Evolutionary conservation across 768 basidiomycete genomes (phyloP).

Genomic region (Leccinum rimulosum): DNA sequence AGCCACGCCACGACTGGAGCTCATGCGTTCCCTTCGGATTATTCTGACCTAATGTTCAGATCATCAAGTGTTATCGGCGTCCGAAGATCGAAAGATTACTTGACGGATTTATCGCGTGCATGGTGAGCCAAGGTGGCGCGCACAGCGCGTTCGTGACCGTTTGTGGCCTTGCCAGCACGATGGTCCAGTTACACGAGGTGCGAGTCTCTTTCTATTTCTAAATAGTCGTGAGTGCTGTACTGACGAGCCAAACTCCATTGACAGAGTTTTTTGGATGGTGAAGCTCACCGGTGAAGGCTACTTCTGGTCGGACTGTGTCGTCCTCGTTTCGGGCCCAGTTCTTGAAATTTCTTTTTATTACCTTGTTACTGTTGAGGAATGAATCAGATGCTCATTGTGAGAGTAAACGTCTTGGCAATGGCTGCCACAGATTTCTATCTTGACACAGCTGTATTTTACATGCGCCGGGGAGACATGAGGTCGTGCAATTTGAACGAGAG

Average conservation of each 20-base stretch:
- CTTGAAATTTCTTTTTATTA: background rate
- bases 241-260: background rate
- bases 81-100: conserved; percentile 47
- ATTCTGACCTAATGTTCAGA: background rate
- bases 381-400: background rate
- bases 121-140: conserved; percentile 33
- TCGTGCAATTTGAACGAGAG: background rate
- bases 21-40: background rate
- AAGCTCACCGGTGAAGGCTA: background rate
- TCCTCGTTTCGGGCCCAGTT: background rate
- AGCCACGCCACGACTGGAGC: background rate
- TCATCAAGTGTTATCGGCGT: conserved; percentile 34
- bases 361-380: background rate
- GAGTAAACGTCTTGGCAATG: too few species aligned
- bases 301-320: background rate
- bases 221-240: background rate
- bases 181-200: conserved; percentile 39
- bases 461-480: background rate
- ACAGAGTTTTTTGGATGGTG: conserved; percentile 28
- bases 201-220: conserved; percentile 16
- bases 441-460: background rate
- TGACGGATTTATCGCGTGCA: conserved; percentile 40
- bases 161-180: conserved; percentile 38
- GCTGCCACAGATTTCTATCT: background rate
- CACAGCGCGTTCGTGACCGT: conserved; percentile 39